Evolutionary conservation across 139 green algal genomes (phyloP), one percentile per base, ranked within the genome.

Genomic region (Picochlorum sp.): DNA sequence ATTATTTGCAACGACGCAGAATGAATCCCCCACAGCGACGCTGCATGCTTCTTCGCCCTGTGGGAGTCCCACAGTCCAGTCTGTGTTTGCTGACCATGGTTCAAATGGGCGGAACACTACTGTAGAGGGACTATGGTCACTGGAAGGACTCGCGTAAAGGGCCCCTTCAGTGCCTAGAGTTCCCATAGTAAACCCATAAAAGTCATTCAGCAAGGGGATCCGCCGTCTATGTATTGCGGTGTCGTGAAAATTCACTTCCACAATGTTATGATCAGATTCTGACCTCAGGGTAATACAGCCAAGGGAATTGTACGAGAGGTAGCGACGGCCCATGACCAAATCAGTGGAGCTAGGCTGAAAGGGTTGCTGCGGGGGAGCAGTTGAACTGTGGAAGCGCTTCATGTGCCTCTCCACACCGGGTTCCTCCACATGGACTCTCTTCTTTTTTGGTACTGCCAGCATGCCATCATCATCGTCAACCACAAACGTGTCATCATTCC

Each of bases 211-310:
- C 15, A 82, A 69, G 1, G 90, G 90, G 28, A 95, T 69, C n/a
- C 87, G 72, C 21, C 67, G 49, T 7, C 78, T 73, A 28, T 66
- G 46, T 16, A 62, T 60, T 32, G 58, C 50, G 4, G 77, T 85
- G 83, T 97, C 89, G 68, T 96, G 90, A 65, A 97, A 94, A 2
- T 69, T 20, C 3, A 89, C 84, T 81, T 92, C 82, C 2, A 92
- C 54, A 3, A 68, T 64, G 50, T 83, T 66, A 64, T 85, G 70
- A 66, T 83, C 79, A 5, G 77, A 79, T n/a, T 82, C 75, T 34
- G 69, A 56, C 28, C 66, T 67, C 56, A 67, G 76, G 11, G 61
- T 78, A 32, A 95, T 77, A 60, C 64, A 79, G 26, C 88, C 88
- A 51, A 87, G 28, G 14, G 72, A 38, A 51, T 72, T 96, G 75